phyloP scores from a whole-genome alignment of 225 moss, liverwort and hornwort species.

The Anthoceros angustus region DNA sequence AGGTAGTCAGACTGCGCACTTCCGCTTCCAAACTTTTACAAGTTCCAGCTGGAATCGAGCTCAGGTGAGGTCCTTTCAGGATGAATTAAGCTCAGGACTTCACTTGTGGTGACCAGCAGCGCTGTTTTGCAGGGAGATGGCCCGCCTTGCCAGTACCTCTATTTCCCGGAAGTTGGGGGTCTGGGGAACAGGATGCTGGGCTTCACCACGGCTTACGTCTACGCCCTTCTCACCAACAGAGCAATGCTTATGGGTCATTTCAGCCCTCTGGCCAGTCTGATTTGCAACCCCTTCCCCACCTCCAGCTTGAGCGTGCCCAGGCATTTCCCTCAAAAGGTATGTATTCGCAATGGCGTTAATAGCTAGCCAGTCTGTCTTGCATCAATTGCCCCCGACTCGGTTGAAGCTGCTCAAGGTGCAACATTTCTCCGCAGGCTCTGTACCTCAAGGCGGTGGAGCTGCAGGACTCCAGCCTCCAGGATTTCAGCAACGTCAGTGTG shows the following conservation, averaged over 20 bases:
- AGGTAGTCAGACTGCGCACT: too few species aligned
- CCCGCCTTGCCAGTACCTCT: not conserved
- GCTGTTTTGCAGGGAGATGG: not conserved
- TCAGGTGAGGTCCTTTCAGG: too few species aligned
- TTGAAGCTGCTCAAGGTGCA: too few species aligned
- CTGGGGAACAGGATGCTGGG: slow-evolving; percentile 55
- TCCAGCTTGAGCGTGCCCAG: too few species aligned
- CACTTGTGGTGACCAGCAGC: not conserved
- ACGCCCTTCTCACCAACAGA: slow-evolving; percentile 38
- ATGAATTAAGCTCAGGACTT: not conserved
- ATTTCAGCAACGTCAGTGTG: not conserved
- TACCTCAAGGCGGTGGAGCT: not conserved
- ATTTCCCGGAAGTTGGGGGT: not conserved
- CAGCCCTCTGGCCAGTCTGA: too few species aligned
- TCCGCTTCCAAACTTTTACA: too few species aligned
- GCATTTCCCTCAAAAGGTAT: too few species aligned
- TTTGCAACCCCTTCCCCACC: too few species aligned
- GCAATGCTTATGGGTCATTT: slow-evolving; percentile 17
- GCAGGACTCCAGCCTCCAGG: not conserved
- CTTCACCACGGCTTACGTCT: slow-evolving; percentile 26
- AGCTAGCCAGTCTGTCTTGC: too few species aligned
- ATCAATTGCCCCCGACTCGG: too few species aligned
- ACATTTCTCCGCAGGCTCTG: not conserved
- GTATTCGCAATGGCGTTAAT: too few species aligned
- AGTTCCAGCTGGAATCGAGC: too few species aligned